Conservation (phyloP, 2,329 filamentous ascomycete species). For the Orbilia ellipsospora region DNA sequence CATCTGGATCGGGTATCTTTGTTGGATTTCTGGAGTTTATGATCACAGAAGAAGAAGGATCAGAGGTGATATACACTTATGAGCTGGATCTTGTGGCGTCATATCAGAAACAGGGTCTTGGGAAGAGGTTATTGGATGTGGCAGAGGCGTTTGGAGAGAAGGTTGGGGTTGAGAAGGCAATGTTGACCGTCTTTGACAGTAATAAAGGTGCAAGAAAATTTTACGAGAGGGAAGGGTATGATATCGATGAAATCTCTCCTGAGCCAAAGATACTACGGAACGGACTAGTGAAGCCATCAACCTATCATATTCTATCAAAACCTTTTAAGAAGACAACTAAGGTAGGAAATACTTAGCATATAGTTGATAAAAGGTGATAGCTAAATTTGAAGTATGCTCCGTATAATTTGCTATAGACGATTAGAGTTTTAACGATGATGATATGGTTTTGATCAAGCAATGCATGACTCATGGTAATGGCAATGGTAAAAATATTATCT, state of each 20-base stretch:
- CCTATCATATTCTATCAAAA: slow-evolving; percentile 69
- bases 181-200: slow-evolving; percentile 58
- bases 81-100: slow-evolving; percentile 56
- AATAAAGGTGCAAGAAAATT: slow-evolving; percentile 57
- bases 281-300: slow-evolving; percentile 66
- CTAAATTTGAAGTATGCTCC: no score
- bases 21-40: slow-evolving; percentile 58
- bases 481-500: neutral
- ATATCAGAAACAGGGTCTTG: slow-evolving; percentile 51
- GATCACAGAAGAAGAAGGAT: slow-evolving; percentile 57
- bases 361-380: neutral
- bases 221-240: slow-evolving; percentile 57
- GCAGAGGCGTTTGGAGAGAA: slow-evolving; percentile 57
- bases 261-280: slow-evolving; percentile 65
- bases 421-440: neutral
- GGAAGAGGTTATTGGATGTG: slow-evolving; percentile 54
- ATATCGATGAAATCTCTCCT: slow-evolving; percentile 68
- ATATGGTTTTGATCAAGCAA: no score
- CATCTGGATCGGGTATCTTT: slow-evolving; percentile 57
- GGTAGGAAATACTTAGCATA: slow-evolving; percentile 32
- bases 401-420: neutral
- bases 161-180: slow-evolving; percentile 57
- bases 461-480: neutral
- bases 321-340: slow-evolving; percentile 55
- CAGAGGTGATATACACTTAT: slow-evolving; percentile 58